These are phyloP conservation scores for Teunomyces kruisii DNA, from an alignment of 805 yeast genomes.

Conservation along the genomic window DNA sequence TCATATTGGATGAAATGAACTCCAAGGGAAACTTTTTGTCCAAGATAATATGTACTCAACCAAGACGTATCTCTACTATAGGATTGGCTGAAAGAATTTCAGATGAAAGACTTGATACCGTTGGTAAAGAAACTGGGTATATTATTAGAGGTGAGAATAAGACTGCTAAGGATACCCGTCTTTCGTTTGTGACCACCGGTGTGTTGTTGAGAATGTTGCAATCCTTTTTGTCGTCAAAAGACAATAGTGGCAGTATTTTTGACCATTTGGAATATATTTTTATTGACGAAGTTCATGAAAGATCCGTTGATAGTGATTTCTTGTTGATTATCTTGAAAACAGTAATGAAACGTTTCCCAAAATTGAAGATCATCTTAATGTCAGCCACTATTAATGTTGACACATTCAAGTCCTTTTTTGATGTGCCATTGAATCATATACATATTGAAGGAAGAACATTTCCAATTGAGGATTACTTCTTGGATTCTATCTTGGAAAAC, in stretches of 20 bases:
- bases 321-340: conserved; percentile 73
- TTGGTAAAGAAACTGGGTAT: conserved; percentile 84
- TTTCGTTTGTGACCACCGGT: conserved; percentile 92
- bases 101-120: conserved; percentile 64
- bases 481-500: conserved; percentile 62
- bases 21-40: conserved; percentile 49
- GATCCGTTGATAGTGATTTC: conserved; percentile 89
- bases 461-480: conserved; percentile 76
- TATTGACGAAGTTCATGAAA: conserved; percentile 95
- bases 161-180: conserved; percentile 57
- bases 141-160: conserved; percentile 87
- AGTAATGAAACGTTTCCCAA: conserved; percentile 48
- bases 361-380: conserved; percentile 77
- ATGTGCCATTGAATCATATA: conserved; percentile 51
- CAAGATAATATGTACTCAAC: conserved; percentile 85
- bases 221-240: conserved; percentile 31
- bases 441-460: conserved; percentile 93
- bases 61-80: conserved; percentile 92
- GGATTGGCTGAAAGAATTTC: conserved; percentile 93
- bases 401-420: conserved; percentile 67
- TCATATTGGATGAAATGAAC: conserved; percentile 68
- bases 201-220: conserved; percentile 85
- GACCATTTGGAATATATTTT: conserved; percentile 66
- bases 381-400: conserved; percentile 86
- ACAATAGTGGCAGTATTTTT: conserved; percentile 38